Evolutionary conservation across 2,329 filamentous ascomycete genomes (phyloP), one percentile per base, ranked within the genome.

Genomic region (Aspergillus viridinutans): DNA sequence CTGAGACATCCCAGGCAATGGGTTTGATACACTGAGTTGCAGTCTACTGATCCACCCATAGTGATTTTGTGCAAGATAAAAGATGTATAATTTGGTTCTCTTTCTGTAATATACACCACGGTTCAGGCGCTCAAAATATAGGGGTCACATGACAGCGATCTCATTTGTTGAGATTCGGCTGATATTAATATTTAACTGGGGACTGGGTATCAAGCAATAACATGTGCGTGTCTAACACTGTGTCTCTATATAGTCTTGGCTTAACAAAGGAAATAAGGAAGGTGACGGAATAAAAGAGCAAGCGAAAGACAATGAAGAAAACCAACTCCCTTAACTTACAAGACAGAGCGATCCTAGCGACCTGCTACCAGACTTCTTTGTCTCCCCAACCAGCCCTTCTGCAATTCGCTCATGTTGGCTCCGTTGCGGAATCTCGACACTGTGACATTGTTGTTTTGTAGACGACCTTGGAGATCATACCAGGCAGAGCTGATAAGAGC

Each of bases 1-100:
- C 68, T 88, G 61, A 83, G 78, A 73, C 80, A 83, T 64, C 85
- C 85, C 3, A 78, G 78, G 58, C 84, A 87, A 61, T 88, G 85
- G 85, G 82, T 81, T 53, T 84, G 70, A 67, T 23, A 38, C 26
- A 23, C 43, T 17, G 21, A 7, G 3, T 25, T 47, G 20, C 14
- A 17, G 28, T 23, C 20, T 26, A 17, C 20, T 25, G 32, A 38
- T 5, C 2, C 14, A 5, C 14, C 14, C 32, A 6, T 17, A 5
- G 6, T 35, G 32, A 17, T 35, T 7, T 2, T 17, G 32, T 35
- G 2, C 32, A 32, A 35, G 20, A 40, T 29, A 50, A 43, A 49
- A 50, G 2, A 23, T 47, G 23, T 47, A 26, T 14, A 25, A 14
- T 12, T 47, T 25, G 12, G 20, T 5, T 8, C 9, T 26, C 12